Evolutionary conservation across 2,329 filamentous ascomycete genomes (phyloP).

Genomic region (Colletotrichum horii): DNA sequence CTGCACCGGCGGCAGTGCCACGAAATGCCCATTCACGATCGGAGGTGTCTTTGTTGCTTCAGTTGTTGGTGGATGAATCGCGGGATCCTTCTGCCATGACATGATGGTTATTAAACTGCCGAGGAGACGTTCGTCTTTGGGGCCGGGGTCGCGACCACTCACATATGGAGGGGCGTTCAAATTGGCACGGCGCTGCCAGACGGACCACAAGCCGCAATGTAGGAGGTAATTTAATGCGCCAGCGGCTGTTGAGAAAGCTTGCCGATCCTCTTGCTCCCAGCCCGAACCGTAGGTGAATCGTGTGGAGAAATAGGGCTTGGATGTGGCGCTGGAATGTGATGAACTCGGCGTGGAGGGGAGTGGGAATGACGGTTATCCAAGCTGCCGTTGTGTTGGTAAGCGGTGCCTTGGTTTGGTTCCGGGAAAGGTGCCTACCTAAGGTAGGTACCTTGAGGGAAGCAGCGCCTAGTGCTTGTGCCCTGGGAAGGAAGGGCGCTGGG

Average conservation of each 20-base stretch:
- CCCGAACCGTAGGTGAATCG: background rate
- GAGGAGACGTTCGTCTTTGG: background rate
- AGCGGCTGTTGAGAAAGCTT: background rate
- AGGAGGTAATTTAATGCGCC: background rate
- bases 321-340: background rate
- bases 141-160: background rate
- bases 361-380: background rate
- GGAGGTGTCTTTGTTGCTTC: background rate
- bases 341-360: background rate
- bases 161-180: background rate
- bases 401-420: background rate
- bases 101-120: background rate
- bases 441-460: background rate
- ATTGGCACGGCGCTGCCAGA: background rate
- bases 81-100: background rate
- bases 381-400: background rate
- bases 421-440: background rate
- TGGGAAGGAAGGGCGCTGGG: background rate
- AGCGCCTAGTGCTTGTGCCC: background rate
- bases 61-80: background rate
- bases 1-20: background rate
- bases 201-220: background rate
- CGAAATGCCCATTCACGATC: background rate
- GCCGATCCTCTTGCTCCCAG: background rate
- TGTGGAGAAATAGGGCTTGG: background rate